Conservation (phyloP, 768 basidiomycete genomes). For the Termitomyces sp. region DNA sequence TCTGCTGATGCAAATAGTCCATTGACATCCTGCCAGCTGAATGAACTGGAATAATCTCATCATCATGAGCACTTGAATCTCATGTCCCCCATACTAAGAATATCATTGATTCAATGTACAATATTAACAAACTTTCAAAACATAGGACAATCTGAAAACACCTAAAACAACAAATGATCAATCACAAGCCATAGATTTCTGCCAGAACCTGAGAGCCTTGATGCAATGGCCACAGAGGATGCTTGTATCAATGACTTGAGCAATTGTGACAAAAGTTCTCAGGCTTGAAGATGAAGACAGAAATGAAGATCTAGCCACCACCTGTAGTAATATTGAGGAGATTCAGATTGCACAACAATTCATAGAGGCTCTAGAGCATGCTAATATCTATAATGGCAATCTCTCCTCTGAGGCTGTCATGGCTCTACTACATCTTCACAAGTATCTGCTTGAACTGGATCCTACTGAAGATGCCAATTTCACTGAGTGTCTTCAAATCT, state of each 20-base stretch:
- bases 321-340: conserved; percentile 2
- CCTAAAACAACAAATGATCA: not conserved
- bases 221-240: not conserved
- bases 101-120: not conserved
- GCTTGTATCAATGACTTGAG: not conserved
- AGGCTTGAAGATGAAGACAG: not conserved
- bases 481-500: conserved; percentile 6
- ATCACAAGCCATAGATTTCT: not conserved
- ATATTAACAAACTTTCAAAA: not conserved
- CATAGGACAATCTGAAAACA: not conserved
- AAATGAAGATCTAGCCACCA: not conserved
- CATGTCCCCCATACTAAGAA: not conserved
- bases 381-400: conserved; percentile 10
- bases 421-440: conserved; percentile 2
- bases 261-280: not conserved
- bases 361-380: not conserved
- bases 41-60: not conserved
- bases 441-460: conserved; percentile 2
- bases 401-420: conserved; percentile 1
- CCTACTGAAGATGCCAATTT: conserved; percentile 1
- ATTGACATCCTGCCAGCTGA: not conserved
- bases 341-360: conserved; percentile 5
- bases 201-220: not conserved
- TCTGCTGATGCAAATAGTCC: too few relatives aligned
- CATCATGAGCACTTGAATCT: not conserved